These are phyloP conservation scores for Coemansia aciculifera DNA, from an alignment of 192 early-diverging fungal species.

Conservation along the genomic window DNA sequence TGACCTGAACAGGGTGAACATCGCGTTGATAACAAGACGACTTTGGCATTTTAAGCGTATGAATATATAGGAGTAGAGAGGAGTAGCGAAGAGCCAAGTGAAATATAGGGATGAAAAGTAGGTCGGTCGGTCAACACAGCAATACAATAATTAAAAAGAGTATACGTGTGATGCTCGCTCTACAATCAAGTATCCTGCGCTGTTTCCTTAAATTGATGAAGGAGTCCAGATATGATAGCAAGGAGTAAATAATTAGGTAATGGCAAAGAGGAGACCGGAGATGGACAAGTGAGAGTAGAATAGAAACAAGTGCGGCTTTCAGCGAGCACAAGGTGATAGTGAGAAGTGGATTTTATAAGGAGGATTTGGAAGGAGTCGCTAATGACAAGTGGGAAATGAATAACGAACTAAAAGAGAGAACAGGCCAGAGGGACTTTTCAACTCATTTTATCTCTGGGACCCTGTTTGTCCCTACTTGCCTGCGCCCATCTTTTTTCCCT, in stretches of 20 bases:
- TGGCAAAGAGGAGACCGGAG: background rate
- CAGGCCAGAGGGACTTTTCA: background rate
- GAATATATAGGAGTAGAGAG: background rate
- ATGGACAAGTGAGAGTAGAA: background rate
- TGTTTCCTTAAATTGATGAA: background rate
- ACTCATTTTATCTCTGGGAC: background rate
- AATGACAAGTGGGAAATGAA: background rate
- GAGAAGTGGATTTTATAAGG: background rate
- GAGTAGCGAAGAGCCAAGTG: too few species aligned
- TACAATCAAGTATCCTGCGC: background rate
- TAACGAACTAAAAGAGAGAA: background rate
- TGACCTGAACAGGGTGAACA: background rate
- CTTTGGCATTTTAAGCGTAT: slow-evolving; percentile 17
- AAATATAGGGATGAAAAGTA: background rate
- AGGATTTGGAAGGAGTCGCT: background rate
- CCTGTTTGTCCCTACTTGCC: slow-evolving; percentile 2
- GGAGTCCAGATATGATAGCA: background rate
- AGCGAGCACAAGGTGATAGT: background rate
- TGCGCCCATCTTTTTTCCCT: background rate
- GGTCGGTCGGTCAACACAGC: background rate
- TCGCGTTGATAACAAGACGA: background rate
- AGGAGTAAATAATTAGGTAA: background rate
- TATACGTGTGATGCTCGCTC: background rate
- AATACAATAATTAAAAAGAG: background rate
- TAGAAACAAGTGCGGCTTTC: background rate